Percentiles rank a stretch among this genome's conserved stretches.
These are phyloP conservation scores for Dactylonectria estremocensis DNA, from an alignment of 2,329 filamentous ascomycete species.

Conservation along the genomic window DNA sequence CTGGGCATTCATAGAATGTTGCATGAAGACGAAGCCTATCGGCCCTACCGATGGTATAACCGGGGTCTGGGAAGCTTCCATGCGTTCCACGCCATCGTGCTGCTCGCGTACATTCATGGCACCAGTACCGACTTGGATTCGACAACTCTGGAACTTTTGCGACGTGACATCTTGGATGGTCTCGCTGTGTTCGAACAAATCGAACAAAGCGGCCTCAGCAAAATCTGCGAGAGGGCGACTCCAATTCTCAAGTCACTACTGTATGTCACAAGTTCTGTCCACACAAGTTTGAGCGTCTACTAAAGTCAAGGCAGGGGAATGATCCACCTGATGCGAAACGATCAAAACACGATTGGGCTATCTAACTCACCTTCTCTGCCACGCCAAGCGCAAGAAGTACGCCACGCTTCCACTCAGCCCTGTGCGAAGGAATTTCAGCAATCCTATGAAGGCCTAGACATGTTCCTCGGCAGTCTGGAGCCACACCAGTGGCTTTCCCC, in stretches of 20 bases:
- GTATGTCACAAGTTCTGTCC: not conserved
- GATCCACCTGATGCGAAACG: not conserved
- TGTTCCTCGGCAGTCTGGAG: slow-evolving; percentile 20
- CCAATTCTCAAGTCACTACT: slow-evolving; percentile 1
- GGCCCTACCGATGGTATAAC: slow-evolving; percentile 36
- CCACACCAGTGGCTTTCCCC: slow-evolving; percentile 35
- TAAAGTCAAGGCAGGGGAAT: not conserved
- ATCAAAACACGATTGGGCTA: not conserved
- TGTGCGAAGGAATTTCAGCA: not conserved
- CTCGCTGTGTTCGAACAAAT: slow-evolving; percentile 1
- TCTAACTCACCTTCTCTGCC: not conserved
- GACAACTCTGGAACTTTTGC: not conserved
- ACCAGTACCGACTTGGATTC: not conserved
- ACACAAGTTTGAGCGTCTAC: not conserved
- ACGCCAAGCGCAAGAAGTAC: not conserved
- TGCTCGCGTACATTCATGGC: slow-evolving; percentile 20
- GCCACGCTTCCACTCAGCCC: not conserved
- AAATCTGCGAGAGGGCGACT: slow-evolving; percentile 5
- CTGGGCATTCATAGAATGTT: slow-evolving; percentile 8
- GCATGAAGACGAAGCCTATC: slow-evolving; percentile 14
- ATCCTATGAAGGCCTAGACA: not conserved
- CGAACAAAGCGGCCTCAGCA: slow-evolving; percentile 1
- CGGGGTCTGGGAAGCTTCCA: slow-evolving; percentile 32
- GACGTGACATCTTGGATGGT: not conserved
- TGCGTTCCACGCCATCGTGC: slow-evolving; percentile 32